These are phyloP conservation scores for Phellopilus nigrolimitatus DNA, from an alignment of 1,284 basidiomycete genomes.

Conservation along the genomic window DNA sequence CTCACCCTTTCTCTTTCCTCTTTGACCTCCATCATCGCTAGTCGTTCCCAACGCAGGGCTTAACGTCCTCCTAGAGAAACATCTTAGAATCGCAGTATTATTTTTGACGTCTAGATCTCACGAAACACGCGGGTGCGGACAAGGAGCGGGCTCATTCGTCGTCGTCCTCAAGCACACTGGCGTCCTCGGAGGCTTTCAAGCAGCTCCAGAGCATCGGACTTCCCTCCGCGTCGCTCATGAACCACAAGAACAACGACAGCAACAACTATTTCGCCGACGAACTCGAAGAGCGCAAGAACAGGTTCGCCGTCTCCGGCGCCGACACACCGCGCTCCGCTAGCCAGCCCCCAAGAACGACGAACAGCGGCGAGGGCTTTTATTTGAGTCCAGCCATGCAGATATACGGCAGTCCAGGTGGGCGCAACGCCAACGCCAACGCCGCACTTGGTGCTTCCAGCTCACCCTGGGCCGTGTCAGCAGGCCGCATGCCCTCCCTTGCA, in stretches of 20 bases:
- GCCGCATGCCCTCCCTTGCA: constrained; percentile 7
- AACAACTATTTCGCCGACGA: constrained; percentile 8
- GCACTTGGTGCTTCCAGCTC: constrained; percentile 45
- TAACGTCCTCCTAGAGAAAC: no score
- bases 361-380: constrained; percentile 41
- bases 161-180: no score
- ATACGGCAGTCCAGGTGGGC: constrained; percentile 20
- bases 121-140: no score
- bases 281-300: constrained; percentile 51
- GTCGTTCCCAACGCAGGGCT: no score
- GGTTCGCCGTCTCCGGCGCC: constrained; percentile 43
- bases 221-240: constrained; percentile 14
- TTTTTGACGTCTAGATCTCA: no score
- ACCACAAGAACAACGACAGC: no score
- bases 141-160: no score
- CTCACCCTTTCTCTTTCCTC: no score
- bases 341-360: constrained; percentile 61
- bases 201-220: constrained; percentile 21
- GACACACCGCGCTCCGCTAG: constrained; percentile 52
- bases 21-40: no score
- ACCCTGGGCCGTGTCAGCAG: constrained; percentile 31
- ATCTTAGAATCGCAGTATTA: no score
- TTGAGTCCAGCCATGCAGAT: constrained; percentile 49
- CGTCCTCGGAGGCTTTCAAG: constrained; percentile 16
- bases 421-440: constrained; percentile 22